Base-by-base conservation (phyloP, 2,329 filamentous ascomycete genomes). In the Sphaerulina vaccinii region DNA sequence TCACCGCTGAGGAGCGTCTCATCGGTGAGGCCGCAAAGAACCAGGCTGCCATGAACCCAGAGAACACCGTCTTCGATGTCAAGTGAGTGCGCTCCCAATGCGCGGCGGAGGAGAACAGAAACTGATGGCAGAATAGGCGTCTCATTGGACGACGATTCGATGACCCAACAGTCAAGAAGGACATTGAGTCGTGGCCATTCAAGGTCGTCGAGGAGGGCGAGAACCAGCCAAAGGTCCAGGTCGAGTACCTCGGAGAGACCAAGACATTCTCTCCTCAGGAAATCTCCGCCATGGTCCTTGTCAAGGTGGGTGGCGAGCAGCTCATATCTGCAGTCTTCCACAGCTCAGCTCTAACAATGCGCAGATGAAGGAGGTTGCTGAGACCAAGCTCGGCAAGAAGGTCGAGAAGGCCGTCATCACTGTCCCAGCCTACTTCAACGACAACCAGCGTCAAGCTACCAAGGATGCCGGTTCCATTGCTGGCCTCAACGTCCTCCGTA, bases 21-120 rank as follows among this genome's bases (percentile, higher is more conserved):
- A 97, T 97, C 72, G 93, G 93, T 82, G 93, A 97, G 84, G 92
- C 93, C 57, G 93, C 93, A 72, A 99, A 97, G 88, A 99, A 99
- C 83, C 91, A 96, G 85, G 93, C 92, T 72, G 92, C 93, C 71
- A 96, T 97, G 90, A 99, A 99, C 88, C 93, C 93, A 60, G 77
- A 77, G 73, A 97, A 97, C 83, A 99, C 93, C 68, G 83, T 99
- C 78, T 99, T 97, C 80, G 93, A 99, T 79, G 88, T 96, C 84
- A 99, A 97, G 66, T 66, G 60, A 67, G 65, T 61, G 43, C 38
- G 37, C 36, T 24, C 23, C 9, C 18, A 46, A 51, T 19, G 56
- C 49, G 40, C 23, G 40, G 27, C 22, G 16, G 39, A 5, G 6
- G 18, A 33, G 43, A 36, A 40, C 45, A 54, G 40, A 29, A 36